Percentiles rank a stretch among this genome's conserved stretches.
Conservation (phyloP, 768 basidiomycete species). For the Boletus pseudo-olivaceus region DNA sequence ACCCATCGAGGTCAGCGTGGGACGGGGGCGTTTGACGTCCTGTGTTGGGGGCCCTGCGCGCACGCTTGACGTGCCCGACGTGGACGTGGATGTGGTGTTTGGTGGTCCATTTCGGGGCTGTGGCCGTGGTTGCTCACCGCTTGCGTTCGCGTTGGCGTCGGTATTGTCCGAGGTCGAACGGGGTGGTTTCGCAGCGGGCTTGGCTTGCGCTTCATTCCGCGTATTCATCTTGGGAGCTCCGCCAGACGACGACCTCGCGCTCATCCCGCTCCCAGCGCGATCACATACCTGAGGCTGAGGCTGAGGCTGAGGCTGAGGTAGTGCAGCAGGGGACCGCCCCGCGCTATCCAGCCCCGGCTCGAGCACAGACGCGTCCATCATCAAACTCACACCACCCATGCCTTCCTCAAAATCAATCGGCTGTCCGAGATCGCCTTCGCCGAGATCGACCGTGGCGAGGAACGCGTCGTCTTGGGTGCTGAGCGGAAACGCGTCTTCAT, state of each 20-base stretch:
- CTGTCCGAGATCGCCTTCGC: constrained; percentile 38
- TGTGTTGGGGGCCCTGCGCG: background rate
- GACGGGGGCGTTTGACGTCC: background rate
- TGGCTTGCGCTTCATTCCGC: background rate
- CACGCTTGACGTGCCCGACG: constrained; percentile 1
- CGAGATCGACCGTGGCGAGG: constrained; percentile 54
- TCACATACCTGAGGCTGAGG: constrained; percentile 9
- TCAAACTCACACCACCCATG: constrained; percentile 10
- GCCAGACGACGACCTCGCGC: background rate
- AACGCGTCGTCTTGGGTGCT: constrained; percentile 68
- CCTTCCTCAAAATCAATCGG: constrained; percentile 42
- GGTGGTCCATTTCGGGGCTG: background rate
- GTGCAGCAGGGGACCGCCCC: background rate
- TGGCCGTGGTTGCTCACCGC: background rate
- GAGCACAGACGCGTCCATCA: constrained; percentile 5
- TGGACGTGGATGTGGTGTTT: background rate
- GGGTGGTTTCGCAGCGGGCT: background rate
- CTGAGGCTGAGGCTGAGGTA: constrained; percentile 1
- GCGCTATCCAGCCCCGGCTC: background rate
- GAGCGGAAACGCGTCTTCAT: constrained; percentile 44
- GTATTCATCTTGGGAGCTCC: background rate
- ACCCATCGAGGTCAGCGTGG: constrained; percentile 34
- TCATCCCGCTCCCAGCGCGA: background rate
- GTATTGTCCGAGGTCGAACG: background rate
- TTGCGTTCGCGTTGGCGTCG: background rate